Percentiles rank a stretch among this genome's conserved stretches.
These are phyloP conservation scores for Suhomyces sp. DNA, from an alignment of 805 yeast species.

Conservation along the genomic window DNA sequence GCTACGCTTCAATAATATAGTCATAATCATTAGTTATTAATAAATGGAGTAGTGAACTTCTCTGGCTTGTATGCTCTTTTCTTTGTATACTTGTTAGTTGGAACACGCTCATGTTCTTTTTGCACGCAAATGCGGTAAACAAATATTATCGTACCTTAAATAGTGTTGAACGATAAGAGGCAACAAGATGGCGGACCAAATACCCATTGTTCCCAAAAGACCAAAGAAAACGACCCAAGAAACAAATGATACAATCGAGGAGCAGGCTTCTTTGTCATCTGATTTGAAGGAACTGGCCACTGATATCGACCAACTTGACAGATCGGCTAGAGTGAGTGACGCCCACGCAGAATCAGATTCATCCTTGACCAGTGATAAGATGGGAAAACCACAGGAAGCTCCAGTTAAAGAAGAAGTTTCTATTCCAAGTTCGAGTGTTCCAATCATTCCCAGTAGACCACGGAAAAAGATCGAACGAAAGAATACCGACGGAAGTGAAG, in stretches of 20 bases:
- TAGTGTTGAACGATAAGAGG: background rate
- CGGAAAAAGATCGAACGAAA: background rate
- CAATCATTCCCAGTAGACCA: slow-evolving; percentile 1
- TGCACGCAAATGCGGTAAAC: background rate
- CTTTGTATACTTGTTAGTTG: background rate
- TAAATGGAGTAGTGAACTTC: background rate
- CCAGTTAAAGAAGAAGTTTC: background rate
- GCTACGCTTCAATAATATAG: background rate
- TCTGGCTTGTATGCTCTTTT: background rate
- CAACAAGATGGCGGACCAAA: background rate
- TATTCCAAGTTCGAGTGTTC: background rate
- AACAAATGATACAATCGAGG: background rate
- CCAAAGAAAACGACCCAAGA: slow-evolving; percentile 14
- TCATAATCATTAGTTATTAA: background rate
- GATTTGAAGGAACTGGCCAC: background rate
- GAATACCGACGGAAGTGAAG: background rate
- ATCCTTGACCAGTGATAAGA: background rate
- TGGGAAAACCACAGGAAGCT: background rate
- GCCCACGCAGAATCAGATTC: background rate
- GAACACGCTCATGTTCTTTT: background rate
- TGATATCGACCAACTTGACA: background rate
- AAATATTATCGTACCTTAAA: background rate
- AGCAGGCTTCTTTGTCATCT: background rate
- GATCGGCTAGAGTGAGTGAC: background rate
- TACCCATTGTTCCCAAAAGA: slow-evolving; percentile 29